These are phyloP conservation scores for Cladophialophora exuberans DNA, from an alignment of 2,329 filamentous ascomycete species.

Conservation along the genomic window DNA sequence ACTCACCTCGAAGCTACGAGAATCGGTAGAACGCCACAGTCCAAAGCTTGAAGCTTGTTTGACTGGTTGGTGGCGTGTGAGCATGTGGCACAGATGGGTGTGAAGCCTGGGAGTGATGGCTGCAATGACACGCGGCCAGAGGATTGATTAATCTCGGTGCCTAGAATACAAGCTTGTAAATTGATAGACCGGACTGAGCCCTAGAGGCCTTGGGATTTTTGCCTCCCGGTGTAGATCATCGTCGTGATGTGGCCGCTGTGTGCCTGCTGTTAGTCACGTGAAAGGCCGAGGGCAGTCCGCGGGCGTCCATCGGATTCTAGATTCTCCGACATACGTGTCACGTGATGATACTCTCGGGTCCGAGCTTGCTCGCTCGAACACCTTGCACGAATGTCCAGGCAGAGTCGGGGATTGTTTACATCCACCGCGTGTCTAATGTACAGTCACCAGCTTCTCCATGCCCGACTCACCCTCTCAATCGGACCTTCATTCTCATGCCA, in stretches of 20 bases:
- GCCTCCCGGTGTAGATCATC: too few species aligned
- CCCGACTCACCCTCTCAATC: slow-evolving; percentile 5
- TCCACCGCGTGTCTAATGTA: too few species aligned
- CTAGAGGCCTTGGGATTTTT: not conserved
- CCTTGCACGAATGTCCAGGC: too few species aligned
- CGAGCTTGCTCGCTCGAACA: too few species aligned
- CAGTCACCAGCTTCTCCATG: too few species aligned
- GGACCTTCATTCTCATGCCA: slow-evolving; percentile 29
- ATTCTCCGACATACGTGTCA: not conserved
- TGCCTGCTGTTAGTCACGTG: not conserved
- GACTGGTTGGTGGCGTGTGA: not conserved
- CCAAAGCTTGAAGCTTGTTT: not conserved
- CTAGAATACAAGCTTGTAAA: not conserved
- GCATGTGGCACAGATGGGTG: slow-evolving; percentile 2
- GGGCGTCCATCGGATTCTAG: not conserved
- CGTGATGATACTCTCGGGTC: too few species aligned
- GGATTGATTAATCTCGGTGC: not conserved
- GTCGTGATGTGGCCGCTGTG: not conserved
- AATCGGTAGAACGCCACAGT: slow-evolving; percentile 16
- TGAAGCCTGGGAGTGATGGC: not conserved
- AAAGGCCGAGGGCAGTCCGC: not conserved
- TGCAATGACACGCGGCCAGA: not conserved
- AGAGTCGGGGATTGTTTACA: too few species aligned
- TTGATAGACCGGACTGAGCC: not conserved
- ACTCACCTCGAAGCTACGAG: slow-evolving; percentile 25